Evolutionary conservation across 208 protist species (phyloP), one percentile per base, ranked within the genome.

Genomic region (Leishmania tropica): DNA sequence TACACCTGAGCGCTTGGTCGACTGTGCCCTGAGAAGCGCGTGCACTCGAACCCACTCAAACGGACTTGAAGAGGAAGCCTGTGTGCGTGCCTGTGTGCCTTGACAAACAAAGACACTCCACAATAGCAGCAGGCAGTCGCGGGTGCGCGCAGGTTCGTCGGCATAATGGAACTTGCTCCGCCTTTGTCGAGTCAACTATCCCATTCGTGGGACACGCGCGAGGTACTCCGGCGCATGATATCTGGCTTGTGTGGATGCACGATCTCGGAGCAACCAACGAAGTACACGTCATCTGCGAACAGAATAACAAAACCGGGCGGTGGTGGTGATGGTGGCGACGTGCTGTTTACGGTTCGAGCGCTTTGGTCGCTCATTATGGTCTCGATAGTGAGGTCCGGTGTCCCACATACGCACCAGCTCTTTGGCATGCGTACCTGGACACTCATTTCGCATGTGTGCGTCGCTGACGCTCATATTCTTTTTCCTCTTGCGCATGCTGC

Each of bases 31-130:
- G 62, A 68, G 62, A 68, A 40, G 40, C 62, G 62, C 3, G 13
- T 13, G 31, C 11, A 13, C 62, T 68, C 62, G 31, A 24, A 24
- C 96, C 98, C 75, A 89, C 98, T 87, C 91, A 99, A 13, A 99
- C 97, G 75, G 97, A 96, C 68, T 97, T 98, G 94, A 97, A 96
- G 78, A 96, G 78, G 98, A 97, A 37, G 28, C 3, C 11, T 74
- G 8, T 73, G 4, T 73, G 4, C 45, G 21, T 74, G 68, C 21
- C 3, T 58, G 48, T 54, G 47, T 75, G 24, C 31, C 15, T 31
- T 62, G 56, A 11, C 17, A 62, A 21, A 13, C 56, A 62, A 13
- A 31, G 28, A 0, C 56, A 62, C 15, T 54, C 51, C 21, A 54
- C 10, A 54, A 54, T 6, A 17, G 51, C 17, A 54, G 51, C 51